A percentile compares a stretch with the other conserved stretches of the same genome.
These are phyloP conservation scores for Xylariaceae sp. DNA, from an alignment of 2,329 filamentous ascomycete genomes.

Conservation along the genomic window DNA sequence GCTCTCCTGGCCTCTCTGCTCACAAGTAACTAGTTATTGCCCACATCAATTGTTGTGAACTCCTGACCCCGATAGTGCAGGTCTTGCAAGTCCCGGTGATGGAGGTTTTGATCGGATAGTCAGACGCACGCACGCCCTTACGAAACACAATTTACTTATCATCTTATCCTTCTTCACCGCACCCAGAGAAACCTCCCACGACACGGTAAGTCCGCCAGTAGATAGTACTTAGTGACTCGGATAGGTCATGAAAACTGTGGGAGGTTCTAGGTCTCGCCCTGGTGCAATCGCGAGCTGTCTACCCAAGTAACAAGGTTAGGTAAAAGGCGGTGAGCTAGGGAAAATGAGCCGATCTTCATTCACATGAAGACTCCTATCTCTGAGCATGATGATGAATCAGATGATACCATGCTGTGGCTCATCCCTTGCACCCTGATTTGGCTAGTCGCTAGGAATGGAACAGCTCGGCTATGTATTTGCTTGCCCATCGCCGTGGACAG, in stretches of 20 bases:
- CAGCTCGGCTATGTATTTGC: not conserved
- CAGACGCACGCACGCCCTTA: not conserved
- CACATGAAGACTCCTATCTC: not conserved
- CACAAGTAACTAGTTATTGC: not conserved
- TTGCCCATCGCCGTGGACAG: not conserved
- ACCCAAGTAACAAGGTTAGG: not conserved
- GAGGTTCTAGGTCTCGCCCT: conserved; percentile 1
- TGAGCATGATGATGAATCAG: not conserved
- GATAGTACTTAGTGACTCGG: not conserved
- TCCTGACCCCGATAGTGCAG: not conserved
- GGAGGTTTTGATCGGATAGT: not conserved
- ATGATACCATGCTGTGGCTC: not conserved
- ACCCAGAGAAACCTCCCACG: not conserved
- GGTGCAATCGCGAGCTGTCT: not conserved
- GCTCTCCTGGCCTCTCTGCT: conserved; percentile 2
- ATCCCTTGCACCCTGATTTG: not conserved
- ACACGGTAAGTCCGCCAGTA: not conserved
- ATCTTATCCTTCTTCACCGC: not conserved
- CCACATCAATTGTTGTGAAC: conserved; percentile 5
- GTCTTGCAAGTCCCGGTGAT: not conserved
- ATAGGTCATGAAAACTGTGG: not conserved
- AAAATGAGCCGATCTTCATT: not conserved
- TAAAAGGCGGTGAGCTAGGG: not conserved
- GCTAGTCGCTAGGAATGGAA: not conserved
- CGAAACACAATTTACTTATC: not conserved